phyloP scores from a whole-genome alignment of 2,329 filamentous ascomycete genomes.

The Apiospora hydei region DNA sequence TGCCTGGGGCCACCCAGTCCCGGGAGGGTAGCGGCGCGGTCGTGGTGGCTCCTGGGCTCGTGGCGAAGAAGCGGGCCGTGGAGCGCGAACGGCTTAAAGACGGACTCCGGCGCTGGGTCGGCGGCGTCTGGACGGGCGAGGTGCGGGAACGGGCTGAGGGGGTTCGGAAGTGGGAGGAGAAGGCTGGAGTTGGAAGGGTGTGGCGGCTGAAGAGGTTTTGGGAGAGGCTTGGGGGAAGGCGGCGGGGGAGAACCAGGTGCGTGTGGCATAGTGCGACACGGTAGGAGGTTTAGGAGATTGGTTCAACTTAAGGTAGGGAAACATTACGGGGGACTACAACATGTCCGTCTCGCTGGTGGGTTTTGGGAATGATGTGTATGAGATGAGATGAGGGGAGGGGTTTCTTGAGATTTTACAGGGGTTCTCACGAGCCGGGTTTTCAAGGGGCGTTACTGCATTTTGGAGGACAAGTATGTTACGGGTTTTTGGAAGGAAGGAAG shows the following conservation, averaged over 20 bases:
- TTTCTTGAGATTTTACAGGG: background rate
- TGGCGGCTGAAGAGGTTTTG: conserved; percentile 70
- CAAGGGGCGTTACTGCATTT: background rate
- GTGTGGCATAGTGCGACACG: background rate
- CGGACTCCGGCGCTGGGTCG: conserved; percentile 69
- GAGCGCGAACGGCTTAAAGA: conserved; percentile 75
- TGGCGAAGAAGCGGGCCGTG: conserved; percentile 67
- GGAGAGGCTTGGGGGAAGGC: conserved; percentile 60
- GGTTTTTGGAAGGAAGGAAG: background rate
- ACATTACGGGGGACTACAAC: background rate
- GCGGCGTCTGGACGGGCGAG: conserved; percentile 61
- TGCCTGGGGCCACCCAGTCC: conserved; percentile 41
- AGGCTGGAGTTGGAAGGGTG: conserved; percentile 61
- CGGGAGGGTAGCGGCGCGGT: background rate
- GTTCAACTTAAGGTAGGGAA: background rate
- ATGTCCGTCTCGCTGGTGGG: too few species aligned
- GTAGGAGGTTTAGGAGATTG: background rate
- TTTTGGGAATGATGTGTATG: background rate
- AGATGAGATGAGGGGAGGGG: background rate
- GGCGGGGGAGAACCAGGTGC: background rate
- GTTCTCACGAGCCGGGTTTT: background rate
- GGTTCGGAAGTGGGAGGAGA: conserved; percentile 57
- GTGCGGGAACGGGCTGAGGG: conserved; percentile 58
- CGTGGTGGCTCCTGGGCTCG: conserved; percentile 63
- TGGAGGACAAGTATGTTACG: background rate